Conservation (phyloP, 2,329 filamentous ascomycete genomes). For the Alternaria infectoria region DNA sequence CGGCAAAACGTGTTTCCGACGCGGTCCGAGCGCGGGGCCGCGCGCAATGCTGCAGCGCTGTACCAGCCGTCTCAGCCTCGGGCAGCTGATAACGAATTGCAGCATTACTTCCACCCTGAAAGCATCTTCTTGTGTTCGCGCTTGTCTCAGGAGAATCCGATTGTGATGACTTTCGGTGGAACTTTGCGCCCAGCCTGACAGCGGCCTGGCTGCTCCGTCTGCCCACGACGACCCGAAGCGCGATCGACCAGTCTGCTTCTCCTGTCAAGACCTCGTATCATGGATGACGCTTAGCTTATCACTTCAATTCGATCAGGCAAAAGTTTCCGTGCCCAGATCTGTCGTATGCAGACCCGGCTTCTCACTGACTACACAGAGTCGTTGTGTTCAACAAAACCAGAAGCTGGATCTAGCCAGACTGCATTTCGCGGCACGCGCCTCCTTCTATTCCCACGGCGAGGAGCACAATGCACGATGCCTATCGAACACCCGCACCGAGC, state of each 20-base stretch:
- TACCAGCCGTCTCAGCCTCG: not conserved
- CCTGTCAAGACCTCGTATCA: not conserved
- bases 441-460: not conserved
- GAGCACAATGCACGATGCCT: conserved; percentile 29
- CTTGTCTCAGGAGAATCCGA: not conserved
- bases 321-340: not conserved
- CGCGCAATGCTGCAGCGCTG: not conserved
- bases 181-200: not conserved
- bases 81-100: not conserved
- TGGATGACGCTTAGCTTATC: not conserved
- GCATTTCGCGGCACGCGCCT: not conserved
- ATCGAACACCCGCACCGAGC: conserved; percentile 28
- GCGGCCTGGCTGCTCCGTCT: not conserved
- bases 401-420: not conserved
- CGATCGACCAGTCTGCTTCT: not conserved
- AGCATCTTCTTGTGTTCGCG: not conserved
- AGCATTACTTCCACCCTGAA: not conserved
- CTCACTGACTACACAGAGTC: not conserved
- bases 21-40: not conserved
- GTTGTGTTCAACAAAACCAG: not conserved
- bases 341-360: not conserved
- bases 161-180: not conserved
- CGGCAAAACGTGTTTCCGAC: not conserved
- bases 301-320: not conserved
- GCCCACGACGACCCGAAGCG: not conserved